Base-by-base conservation (phyloP, 78 protist genomes). In the Dictyostelium purpureum region DNA sequence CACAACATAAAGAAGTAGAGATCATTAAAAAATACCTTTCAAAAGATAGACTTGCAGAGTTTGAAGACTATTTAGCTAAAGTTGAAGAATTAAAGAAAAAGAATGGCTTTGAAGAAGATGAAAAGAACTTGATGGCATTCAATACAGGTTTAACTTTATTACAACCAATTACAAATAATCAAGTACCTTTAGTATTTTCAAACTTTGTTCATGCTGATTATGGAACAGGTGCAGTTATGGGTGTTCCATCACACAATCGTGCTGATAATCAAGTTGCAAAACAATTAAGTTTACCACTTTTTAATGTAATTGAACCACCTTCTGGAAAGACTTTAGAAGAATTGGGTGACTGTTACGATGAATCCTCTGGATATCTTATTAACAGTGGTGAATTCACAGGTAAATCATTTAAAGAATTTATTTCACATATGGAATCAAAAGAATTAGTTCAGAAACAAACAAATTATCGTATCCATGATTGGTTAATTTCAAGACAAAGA, bases 401-500 rank as follows among this genome's bases (percentile, higher is more conserved):
- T 24, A 51, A 88, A 12, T 2, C 67, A 2, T 21, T 70, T 67
- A 59, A 26, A 37, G 95, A 90, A 31, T 96, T 80, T 2, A 49
- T 83, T 26, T 18, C n/a, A 0, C 51, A 61, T 31, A 78, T 95
- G 88, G 71, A 47, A 33, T 6, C n/a, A 19, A 38, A 37, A 4
- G 26, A 59, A 6, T 31, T 31, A 21, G 65, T 49, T 3, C 28
- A 33, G 24, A 54, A 37, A 33, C 26, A 56, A 2, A 89, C 56
- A n/a, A 69, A 71, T 43, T 97, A 71, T 94, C 78, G 96, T 18
- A 89, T 98, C 49, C 92, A 97, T 12, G 99, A 98, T 80, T 97
- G 99, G 99, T 82, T 97, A 59, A 59, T 98, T 42, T 97, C 98
- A 10, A 79, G 99, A n/a, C 99, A 98, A 94, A 35, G 96, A 24